phyloP scores from a whole-genome alignment of 2,329 filamentous ascomycete genomes.

The Cyanodermella asteris region DNA sequence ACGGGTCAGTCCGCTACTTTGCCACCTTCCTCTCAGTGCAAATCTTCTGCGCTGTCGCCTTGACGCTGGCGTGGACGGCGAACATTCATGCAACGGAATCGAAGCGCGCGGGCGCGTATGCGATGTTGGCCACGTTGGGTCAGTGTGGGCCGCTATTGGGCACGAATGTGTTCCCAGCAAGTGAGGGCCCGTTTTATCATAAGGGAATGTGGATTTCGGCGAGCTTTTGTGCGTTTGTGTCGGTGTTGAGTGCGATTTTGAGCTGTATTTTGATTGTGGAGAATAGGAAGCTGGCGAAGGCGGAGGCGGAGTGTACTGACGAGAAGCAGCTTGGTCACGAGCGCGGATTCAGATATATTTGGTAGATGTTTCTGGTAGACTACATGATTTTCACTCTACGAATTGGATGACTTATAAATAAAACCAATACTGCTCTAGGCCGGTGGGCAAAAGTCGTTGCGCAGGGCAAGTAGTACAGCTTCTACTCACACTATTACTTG shows the following conservation, averaged over 20 bases:
- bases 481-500: too few relatives aligned
- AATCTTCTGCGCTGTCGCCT: slow-evolving; percentile 43
- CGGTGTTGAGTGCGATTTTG: slow-evolving; percentile 28
- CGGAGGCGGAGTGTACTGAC: too few relatives aligned
- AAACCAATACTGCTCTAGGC: slow-evolving; percentile 5
- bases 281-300: slow-evolving; percentile 2
- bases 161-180: slow-evolving; percentile 37
- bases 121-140: slow-evolving; percentile 3
- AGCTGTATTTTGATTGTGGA: slow-evolving; percentile 26
- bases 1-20: slow-evolving; percentile 26
- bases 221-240: slow-evolving; percentile 37
- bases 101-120: slow-evolving; percentile 17
- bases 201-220: slow-evolving; percentile 39
- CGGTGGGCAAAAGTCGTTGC: too few relatives aligned
- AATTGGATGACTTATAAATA: slow-evolving; percentile 17
- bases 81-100: slow-evolving; percentile 50
- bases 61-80: slow-evolving; percentile 5
- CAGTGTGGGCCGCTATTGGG: slow-evolving; percentile 32
- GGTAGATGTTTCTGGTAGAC: too few relatives aligned
- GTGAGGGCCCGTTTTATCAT: slow-evolving; percentile 23
- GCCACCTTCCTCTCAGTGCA: slow-evolving; percentile 34
- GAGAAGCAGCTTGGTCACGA: too few relatives aligned
- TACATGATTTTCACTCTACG: too few relatives aligned
- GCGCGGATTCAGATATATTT: too few relatives aligned
- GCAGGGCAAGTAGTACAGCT: too few relatives aligned